phyloP scores from a whole-genome alignment of 495 filamentous ascomycete species.

The Neurospora sp. region DNA sequence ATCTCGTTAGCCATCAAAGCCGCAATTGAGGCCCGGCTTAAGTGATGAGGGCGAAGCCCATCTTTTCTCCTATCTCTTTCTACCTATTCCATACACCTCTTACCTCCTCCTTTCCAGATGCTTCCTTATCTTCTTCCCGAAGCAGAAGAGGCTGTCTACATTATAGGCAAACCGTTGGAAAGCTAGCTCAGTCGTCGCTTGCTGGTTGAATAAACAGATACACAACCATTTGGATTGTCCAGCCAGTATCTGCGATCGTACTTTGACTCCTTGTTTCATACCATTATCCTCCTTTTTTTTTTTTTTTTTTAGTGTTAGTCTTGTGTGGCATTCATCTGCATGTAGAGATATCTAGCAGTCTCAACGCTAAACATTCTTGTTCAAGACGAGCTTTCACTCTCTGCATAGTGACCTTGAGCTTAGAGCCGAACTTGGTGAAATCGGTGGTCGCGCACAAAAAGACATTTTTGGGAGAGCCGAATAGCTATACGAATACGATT shows the following conservation, averaged over 20 bases:
- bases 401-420: neutral
- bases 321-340: neutral
- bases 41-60: conserved; percentile 11
- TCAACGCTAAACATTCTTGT: neutral
- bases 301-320: neutral
- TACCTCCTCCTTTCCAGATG: neutral
- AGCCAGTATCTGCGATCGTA: neutral
- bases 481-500: neutral
- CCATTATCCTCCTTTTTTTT: neutral
- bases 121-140: neutral
- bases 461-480: neutral
- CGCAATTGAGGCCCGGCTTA: conserved; percentile 35
- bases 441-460: neutral
- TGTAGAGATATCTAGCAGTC: neutral
- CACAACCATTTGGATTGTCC: neutral
- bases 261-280: neutral
- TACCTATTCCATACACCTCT: neutral
- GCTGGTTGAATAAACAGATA: neutral
- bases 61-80: neutral
- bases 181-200: neutral
- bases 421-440: neutral
- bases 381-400: neutral
- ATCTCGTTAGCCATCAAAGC: conserved; percentile 38
- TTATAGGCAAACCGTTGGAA: neutral
- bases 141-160: neutral